phyloP scores from a whole-genome alignment of 495 filamentous ascomycete species.

The Penicillium canariense region DNA sequence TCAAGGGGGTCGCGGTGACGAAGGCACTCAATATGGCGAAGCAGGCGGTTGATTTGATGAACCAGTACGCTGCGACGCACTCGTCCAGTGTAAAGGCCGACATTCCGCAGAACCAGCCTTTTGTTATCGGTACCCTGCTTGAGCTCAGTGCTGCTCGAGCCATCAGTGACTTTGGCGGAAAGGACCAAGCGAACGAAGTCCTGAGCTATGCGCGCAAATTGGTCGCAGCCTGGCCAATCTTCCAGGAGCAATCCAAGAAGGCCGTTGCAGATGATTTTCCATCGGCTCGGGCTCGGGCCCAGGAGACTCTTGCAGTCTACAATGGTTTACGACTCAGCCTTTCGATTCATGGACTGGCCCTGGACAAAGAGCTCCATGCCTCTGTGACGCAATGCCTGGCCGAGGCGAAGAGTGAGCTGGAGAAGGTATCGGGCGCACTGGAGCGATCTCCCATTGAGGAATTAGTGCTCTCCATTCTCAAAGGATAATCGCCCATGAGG shows the following conservation, averaged over 20 bases:
- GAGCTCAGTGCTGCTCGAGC: slow-evolving; percentile 45
- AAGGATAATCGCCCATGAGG: neutral
- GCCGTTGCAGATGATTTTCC: slow-evolving; percentile 10
- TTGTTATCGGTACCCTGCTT: slow-evolving; percentile 43
- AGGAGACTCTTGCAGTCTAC: slow-evolving; percentile 31
- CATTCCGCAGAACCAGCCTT: slow-evolving; percentile 39
- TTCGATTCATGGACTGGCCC: slow-evolving; percentile 10
- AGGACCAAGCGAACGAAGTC: slow-evolving; percentile 34
- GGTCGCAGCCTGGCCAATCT: slow-evolving; percentile 23
- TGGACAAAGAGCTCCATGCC: slow-evolving; percentile 6
- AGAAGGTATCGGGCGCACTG: slow-evolving; percentile 9
- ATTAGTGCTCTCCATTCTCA: neutral
- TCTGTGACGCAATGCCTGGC: neutral
- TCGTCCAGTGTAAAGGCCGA: slow-evolving; percentile 1
- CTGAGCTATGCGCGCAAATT: slow-evolving; percentile 38
- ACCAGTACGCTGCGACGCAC: slow-evolving; percentile 41
- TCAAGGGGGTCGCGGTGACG: slow-evolving; percentile 33
- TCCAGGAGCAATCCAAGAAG: slow-evolving; percentile 16
- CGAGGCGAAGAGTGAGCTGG: slow-evolving; percentile 22
- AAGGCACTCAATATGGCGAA: slow-evolving; percentile 45
- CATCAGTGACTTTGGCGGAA: slow-evolving; percentile 25
- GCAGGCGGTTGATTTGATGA: slow-evolving; percentile 50
- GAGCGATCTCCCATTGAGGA: neutral
- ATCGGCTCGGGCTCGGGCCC: slow-evolving; percentile 21
- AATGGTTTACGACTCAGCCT: slow-evolving; percentile 31